Conservation (phyloP, 441 rosid genomes). For the Pelargonium hybrid region DNA sequence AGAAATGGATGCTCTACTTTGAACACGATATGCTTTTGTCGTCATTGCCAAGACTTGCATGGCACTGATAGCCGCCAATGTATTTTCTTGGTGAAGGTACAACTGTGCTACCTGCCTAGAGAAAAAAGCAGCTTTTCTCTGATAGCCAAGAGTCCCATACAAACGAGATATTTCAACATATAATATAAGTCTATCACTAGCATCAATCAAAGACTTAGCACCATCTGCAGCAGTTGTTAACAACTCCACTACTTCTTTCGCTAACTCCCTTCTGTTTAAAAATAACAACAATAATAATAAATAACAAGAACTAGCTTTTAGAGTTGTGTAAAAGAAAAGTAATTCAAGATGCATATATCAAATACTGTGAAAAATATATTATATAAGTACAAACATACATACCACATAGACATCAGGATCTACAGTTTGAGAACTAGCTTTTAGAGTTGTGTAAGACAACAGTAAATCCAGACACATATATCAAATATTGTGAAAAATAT, state of each 20-base stretch:
- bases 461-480: neutral
- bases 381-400: neutral
- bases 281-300: constrained; percentile 15
- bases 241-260: constrained; percentile 85
- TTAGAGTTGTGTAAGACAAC: neutral
- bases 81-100: constrained; percentile 87
- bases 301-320: neutral
- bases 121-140: constrained; percentile 91
- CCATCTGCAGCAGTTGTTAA: constrained; percentile 89
- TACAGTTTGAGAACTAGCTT: constrained; percentile 1
- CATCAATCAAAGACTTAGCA: constrained; percentile 90
- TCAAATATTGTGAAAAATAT: neutral
- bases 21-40: constrained; percentile 81
- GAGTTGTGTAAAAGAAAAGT: neutral
- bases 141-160: constrained; percentile 82
- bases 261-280: constrained; percentile 58
- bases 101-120: constrained; percentile 95
- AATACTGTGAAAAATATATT: neutral
- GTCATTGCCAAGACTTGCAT: constrained; percentile 95
- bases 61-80: constrained; percentile 88
- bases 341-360: constrained; percentile 4
- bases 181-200: constrained; percentile 73
- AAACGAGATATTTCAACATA: constrained; percentile 87
- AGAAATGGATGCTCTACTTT: constrained; percentile 69
- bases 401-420: neutral